Evolutionary conservation across 2,329 filamentous ascomycete species (phyloP).

Genomic region (Phoma herbarum): DNA sequence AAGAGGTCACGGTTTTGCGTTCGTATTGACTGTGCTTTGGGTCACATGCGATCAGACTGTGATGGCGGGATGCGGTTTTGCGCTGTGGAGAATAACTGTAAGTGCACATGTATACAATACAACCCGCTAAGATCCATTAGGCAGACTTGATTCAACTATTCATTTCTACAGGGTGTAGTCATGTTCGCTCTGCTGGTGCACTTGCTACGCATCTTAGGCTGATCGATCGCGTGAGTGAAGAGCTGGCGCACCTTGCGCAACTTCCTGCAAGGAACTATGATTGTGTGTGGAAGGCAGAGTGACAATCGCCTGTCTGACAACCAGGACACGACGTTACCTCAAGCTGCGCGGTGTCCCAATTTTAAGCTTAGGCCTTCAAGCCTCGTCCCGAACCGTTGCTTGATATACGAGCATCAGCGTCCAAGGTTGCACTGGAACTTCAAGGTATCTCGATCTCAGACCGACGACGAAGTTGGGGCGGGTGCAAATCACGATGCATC

Average conservation of each 20-base stretch:
- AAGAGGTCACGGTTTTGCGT: not conserved
- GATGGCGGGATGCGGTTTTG: too few relatives aligned
- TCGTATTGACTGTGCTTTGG: too few relatives aligned
- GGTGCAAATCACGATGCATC: not conserved
- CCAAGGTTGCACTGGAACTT: not conserved
- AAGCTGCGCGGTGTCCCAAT: not conserved
- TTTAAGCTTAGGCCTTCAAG: not conserved
- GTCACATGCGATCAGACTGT: too few relatives aligned
- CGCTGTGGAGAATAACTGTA: not conserved
- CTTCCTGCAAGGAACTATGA: not conserved
- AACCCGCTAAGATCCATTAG: constrained; percentile 1
- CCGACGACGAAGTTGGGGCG: not conserved
- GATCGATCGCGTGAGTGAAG: too few relatives aligned
- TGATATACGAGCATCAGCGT: not conserved
- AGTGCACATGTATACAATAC: not conserved
- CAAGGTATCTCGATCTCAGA: not conserved
- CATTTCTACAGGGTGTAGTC: too few relatives aligned
- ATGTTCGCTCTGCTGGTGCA: too few relatives aligned
- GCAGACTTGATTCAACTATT: not conserved
- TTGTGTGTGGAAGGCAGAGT: too few relatives aligned
- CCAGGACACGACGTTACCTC: too few relatives aligned
- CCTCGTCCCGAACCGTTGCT: too few relatives aligned
- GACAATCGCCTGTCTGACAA: too few relatives aligned
- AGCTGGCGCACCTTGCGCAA: not conserved
- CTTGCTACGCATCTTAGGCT: too few relatives aligned